These are phyloP conservation scores for Insectozyma bohioensis DNA, from an alignment of 1,139 yeast species.

Conservation along the genomic window DNA sequence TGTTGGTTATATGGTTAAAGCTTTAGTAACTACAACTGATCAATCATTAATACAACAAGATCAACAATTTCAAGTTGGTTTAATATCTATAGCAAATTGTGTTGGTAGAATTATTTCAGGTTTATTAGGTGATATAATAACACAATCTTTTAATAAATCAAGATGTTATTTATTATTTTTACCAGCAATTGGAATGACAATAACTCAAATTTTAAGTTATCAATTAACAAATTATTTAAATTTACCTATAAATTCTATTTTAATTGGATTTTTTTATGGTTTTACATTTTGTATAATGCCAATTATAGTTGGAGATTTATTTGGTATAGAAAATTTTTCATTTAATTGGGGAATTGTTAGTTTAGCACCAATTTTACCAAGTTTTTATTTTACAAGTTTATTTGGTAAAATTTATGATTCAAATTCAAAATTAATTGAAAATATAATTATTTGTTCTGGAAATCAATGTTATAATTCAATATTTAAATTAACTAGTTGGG, in stretches of 20 bases:
- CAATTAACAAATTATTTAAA: conserved; percentile 24
- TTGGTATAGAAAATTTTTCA: conserved; percentile 55
- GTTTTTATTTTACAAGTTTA: conserved; percentile 47
- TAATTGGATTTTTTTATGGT: conserved; percentile 58
- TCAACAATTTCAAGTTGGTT: conserved; percentile 58
- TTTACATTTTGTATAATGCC: conserved; percentile 59
- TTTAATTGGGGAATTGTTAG: conserved; percentile 60
- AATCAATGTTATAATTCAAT: conserved; percentile 44
- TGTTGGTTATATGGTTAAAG: conserved; percentile 59
- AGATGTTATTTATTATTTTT: conserved; percentile 47
- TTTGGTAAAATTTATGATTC: conserved; percentile 56
- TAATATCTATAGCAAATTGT: conserved; percentile 55
- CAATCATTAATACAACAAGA: conserved; percentile 39
- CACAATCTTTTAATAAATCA: conserved; percentile 41
- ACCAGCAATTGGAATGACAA: conserved; percentile 42
- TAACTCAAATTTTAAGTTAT: conserved; percentile 45
- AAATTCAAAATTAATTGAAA: conserved; percentile 24
- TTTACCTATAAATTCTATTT: conserved; percentile 40
- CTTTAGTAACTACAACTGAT: conserved; percentile 31
- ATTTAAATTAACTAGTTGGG: conserved; percentile 34
- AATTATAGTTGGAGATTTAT: conserved; percentile 55
- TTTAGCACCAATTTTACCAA: conserved; percentile 54
- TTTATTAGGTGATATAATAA: conserved; percentile 49
- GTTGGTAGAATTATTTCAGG: conserved; percentile 55
- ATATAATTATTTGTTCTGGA: conserved; percentile 34